Percentiles rank a stretch among this genome's conserved stretches.
phyloP scores from a whole-genome alignment of 2,329 filamentous ascomycete species.

The Cordyceps javanica region DNA sequence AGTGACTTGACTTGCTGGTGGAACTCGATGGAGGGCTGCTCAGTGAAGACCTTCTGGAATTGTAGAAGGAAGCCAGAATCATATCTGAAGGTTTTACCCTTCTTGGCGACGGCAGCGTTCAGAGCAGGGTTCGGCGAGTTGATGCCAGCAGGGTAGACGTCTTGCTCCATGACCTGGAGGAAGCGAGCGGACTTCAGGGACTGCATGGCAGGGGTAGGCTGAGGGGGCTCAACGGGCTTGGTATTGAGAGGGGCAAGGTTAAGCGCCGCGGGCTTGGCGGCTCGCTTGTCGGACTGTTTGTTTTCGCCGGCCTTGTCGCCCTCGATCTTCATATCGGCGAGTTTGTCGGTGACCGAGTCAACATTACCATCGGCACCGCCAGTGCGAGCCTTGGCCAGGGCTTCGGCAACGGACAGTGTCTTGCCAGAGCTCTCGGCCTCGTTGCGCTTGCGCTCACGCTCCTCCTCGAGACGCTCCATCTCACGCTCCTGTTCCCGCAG shows the following conservation, averaged over 20 bases:
- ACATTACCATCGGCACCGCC: slow-evolving; percentile 35
- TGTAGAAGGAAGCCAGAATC: slow-evolving; percentile 93
- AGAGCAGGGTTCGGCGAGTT: slow-evolving; percentile 86
- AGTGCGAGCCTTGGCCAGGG: slow-evolving; percentile 35
- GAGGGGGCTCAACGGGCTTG: slow-evolving; percentile 81
- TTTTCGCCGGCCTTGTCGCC: slow-evolving; percentile 43
- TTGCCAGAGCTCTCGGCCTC: slow-evolving; percentile 45
- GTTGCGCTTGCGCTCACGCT: slow-evolving; percentile 52
- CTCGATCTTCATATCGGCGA: slow-evolving; percentile 44
- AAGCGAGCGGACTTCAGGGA: slow-evolving; percentile 88
- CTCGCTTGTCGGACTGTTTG: slow-evolving; percentile 53
- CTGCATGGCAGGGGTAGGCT: slow-evolving; percentile 90
- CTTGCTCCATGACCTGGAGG: slow-evolving; percentile 69
- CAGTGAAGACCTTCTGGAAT: slow-evolving; percentile 92
- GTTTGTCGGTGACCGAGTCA: slow-evolving; percentile 40
- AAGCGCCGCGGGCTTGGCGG: slow-evolving; percentile 73
- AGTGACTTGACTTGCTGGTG: slow-evolving; percentile 80
- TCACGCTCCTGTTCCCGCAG: slow-evolving; percentile 67
- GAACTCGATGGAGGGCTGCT: slow-evolving; percentile 94
- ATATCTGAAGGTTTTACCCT: slow-evolving; percentile 83
- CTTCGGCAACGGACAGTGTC: slow-evolving; percentile 44
- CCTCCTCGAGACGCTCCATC: slow-evolving; percentile 68
- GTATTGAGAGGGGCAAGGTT: slow-evolving; percentile 79
- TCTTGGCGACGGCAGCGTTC: slow-evolving; percentile 73
- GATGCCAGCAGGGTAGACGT: slow-evolving; percentile 78